Evolutionary conservation across 495 filamentous ascomycete species (phyloP).

Genomic region (Aspergillus panamensis): DNA sequence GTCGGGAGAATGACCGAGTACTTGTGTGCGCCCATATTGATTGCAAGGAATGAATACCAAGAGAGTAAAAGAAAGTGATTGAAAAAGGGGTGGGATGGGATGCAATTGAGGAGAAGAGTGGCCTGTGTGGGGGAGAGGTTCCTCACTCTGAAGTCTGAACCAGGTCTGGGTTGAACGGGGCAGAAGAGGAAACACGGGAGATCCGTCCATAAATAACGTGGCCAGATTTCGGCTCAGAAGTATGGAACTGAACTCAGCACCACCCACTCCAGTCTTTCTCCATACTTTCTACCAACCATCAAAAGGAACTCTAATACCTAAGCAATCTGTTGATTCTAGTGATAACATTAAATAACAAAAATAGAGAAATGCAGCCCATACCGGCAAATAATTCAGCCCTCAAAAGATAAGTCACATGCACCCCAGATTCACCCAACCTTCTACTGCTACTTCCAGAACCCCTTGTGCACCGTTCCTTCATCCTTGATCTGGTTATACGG

Average conservation of each 20-base stretch:
- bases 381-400: neutral
- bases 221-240: conserved; percentile 7
- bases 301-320: too few relatives aligned
- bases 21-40: conserved; percentile 59
- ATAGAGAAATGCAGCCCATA: too few relatives aligned
- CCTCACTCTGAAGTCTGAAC: neutral
- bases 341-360: neutral
- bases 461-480: conserved; percentile 30
- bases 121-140: neutral
- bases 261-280: neutral
- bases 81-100: neutral
- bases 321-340: too few relatives aligned
- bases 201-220: conserved; percentile 17
- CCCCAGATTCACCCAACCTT: neutral
- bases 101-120: neutral
- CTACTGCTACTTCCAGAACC: conserved; percentile 18
- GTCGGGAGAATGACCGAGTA: conserved; percentile 97
- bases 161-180: neutral
- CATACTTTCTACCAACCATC: neutral
- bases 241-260: conserved; percentile 1
- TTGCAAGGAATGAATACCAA: neutral
- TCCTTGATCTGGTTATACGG: conserved; percentile 40
- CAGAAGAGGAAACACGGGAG: conserved; percentile 7
- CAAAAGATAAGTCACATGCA: neutral
- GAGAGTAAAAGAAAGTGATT: neutral